Evolutionary conservation across 2,329 filamentous ascomycete genomes (phyloP).

Genomic region (Scedosporium dehoogii): DNA sequence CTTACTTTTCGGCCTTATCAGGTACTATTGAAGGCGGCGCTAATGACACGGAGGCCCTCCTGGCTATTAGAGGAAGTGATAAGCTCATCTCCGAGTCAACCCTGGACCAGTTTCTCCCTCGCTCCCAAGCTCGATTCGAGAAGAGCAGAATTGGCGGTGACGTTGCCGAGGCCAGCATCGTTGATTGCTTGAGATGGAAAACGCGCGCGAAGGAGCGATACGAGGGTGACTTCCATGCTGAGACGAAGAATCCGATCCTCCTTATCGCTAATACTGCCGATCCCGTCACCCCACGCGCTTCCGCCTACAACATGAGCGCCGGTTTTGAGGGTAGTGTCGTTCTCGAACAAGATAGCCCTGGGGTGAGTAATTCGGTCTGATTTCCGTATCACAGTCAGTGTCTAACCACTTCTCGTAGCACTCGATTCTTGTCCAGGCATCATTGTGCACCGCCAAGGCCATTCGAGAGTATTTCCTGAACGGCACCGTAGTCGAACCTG

Average conservation of each 20-base stretch:
- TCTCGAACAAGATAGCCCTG: conserved; percentile 24
- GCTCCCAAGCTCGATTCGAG: neutral
- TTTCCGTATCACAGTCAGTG: conserved; percentile 1
- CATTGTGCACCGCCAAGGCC: conserved; percentile 18
- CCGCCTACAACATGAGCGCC: conserved; percentile 24
- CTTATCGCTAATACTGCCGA: conserved; percentile 28
- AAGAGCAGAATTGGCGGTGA: conserved; percentile 20
- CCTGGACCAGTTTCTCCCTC: neutral
- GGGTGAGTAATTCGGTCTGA: conserved; percentile 18
- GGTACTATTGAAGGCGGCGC: neutral
- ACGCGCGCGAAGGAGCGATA: conserved; percentile 26
- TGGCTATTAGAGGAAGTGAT: neutral
- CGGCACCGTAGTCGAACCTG: conserved; percentile 21
- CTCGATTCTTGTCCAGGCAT: conserved; percentile 14
- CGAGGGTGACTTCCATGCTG: conserved; percentile 20
- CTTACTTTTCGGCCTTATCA: neutral
- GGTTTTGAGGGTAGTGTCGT: conserved; percentile 26
- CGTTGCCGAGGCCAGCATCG: conserved; percentile 5
- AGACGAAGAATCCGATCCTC: conserved; percentile 23
- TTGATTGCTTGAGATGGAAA: conserved; percentile 27
- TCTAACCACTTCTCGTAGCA: neutral
- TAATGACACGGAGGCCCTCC: conserved; percentile 2
- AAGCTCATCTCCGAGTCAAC: neutral
- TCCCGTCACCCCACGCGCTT: conserved; percentile 25
- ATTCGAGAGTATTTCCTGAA: conserved; percentile 22